phyloP scores from a whole-genome alignment of 371 early-diverging fungal genomes.

The Dichotomocladium elegans region DNA sequence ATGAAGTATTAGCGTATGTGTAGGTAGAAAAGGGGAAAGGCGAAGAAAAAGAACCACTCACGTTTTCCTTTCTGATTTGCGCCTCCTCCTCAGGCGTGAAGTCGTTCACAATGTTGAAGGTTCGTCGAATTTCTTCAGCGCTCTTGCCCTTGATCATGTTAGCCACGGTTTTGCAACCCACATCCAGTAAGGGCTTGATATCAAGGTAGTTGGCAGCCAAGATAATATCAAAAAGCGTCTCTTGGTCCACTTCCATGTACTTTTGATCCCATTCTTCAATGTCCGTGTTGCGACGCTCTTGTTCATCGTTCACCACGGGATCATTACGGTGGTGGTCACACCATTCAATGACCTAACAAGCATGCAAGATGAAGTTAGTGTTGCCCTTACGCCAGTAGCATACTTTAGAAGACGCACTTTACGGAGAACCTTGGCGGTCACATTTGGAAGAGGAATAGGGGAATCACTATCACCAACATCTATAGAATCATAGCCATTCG shows the following conservation, averaged over 20 bases:
- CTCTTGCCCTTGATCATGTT: conserved; percentile 96
- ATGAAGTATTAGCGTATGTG: too few species aligned
- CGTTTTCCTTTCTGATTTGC: conserved; percentile 87
- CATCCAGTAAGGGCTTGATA: conserved; percentile 91
- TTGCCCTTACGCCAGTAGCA: too few species aligned
- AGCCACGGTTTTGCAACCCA: conserved; percentile 97
- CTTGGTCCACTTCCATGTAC: conserved; percentile 77
- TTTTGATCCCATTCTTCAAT: conserved; percentile 83
- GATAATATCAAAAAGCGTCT: conserved; percentile 68
- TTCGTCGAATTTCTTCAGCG: conserved; percentile 90
- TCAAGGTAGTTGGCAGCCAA: conserved; percentile 95
- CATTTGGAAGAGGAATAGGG: conserved; percentile 79
- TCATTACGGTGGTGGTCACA: conserved; percentile 77
- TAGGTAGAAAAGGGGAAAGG: not conserved
- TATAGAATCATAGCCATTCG: conserved; percentile 4
- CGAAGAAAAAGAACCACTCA: conserved; percentile 15
- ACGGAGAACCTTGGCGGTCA: conserved; percentile 62
- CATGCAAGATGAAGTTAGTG: not conserved
- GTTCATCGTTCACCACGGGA: conserved; percentile 55
- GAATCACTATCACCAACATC: conserved; percentile 76
- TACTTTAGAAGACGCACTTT: too few species aligned
- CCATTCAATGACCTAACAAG: conserved; percentile 72
- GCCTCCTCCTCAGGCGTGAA: conserved; percentile 97
- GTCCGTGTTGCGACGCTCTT: conserved; percentile 65
- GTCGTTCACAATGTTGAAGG: conserved; percentile 93